Conservation (phyloP, 805 yeast genomes). For the Metschnikowia reukaufii region DNA sequence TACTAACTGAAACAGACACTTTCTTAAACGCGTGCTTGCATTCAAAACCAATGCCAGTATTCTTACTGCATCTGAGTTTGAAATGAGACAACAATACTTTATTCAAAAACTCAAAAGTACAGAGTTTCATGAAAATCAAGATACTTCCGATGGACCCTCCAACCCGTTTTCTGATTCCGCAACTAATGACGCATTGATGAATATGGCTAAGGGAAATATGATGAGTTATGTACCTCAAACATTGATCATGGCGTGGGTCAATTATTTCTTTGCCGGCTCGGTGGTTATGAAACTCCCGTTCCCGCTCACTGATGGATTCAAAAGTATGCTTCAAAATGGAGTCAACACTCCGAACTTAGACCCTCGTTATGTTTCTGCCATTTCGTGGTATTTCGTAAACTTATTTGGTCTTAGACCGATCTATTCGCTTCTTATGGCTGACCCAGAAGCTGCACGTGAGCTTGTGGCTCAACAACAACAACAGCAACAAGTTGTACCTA, state of each 20-base stretch:
- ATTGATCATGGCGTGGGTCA: conserved; percentile 93
- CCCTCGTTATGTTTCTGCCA: conserved; percentile 88
- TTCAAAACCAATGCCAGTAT: conserved; percentile 55
- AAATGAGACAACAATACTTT: conserved; percentile 49
- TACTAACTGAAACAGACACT: conserved; percentile 41
- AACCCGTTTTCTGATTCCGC: conserved; percentile 73
- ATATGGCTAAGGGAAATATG: conserved; percentile 76
- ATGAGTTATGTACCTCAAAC: conserved; percentile 91
- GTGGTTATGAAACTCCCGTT: conserved; percentile 81
- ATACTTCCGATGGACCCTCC: conserved; percentile 36
- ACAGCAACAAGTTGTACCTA: conserved; percentile 39
- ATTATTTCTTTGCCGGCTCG: conserved; percentile 88
- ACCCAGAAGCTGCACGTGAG: conserved; percentile 45
- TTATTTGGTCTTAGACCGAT: conserved; percentile 81
- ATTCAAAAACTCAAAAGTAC: conserved; percentile 51
- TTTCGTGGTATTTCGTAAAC: conserved; percentile 94
- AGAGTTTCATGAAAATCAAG: conserved; percentile 54
- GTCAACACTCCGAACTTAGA: conserved; percentile 81
- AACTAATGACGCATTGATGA: conserved; percentile 69
- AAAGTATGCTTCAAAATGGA: conserved; percentile 88
- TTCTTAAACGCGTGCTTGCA: conserved; percentile 56
- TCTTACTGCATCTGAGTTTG: conserved; percentile 53
- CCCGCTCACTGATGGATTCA: conserved; percentile 85
- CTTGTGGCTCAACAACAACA: conserved; percentile 44
- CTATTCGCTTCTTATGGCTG: conserved; percentile 65